A percentile compares a stretch with the other conserved stretches of the same genome.
These are phyloP conservation scores for Claviceps paspali DNA, from an alignment of 2,329 filamentous ascomycete genomes.

Conservation along the genomic window DNA sequence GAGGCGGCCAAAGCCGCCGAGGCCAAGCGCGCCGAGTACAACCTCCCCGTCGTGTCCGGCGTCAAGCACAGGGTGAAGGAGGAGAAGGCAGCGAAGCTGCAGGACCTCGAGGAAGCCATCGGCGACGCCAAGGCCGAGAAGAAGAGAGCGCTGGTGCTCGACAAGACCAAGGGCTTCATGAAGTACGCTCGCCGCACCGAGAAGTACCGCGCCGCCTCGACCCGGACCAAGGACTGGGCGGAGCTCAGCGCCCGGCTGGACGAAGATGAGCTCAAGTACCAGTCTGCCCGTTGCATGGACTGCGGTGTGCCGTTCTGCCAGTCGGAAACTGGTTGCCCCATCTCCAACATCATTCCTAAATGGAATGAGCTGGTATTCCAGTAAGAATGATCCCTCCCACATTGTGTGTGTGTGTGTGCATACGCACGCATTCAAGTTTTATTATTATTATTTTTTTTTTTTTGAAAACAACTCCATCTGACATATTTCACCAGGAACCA, in stretches of 20 bases:
- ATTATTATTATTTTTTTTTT: no score
- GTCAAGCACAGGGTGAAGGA: constrained; percentile 46
- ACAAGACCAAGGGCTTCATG: constrained; percentile 97
- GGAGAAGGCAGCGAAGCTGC: constrained; percentile 53
- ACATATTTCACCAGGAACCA: constrained; percentile 29
- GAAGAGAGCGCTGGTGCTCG: constrained; percentile 79
- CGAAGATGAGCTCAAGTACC: constrained; percentile 92
- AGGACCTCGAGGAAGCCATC: constrained; percentile 85
- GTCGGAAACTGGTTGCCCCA: constrained; percentile 88
- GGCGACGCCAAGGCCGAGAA: constrained; percentile 75
- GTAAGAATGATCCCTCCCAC: no score
- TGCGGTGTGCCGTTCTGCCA: constrained; percentile 98
- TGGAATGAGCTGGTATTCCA: constrained; percentile 76
- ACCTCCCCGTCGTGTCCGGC: constrained; percentile 61
- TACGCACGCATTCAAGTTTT: no score
- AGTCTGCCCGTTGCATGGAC: constrained; percentile 95
- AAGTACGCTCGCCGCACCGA: constrained; percentile 86
- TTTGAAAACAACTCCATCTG: no score
- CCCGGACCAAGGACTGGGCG: constrained; percentile 81
- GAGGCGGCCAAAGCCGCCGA: constrained; percentile 75
- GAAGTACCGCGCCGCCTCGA: constrained; percentile 78
- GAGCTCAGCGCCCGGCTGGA: constrained; percentile 77
- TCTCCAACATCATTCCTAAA: constrained; percentile 94
- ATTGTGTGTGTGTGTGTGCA: no score
- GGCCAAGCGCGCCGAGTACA: constrained; percentile 71